Evolutionary conservation across 345 rosid species (phyloP), one percentile per base, ranked within the genome.

Genomic region (Tarenaya hassleriana): DNA sequence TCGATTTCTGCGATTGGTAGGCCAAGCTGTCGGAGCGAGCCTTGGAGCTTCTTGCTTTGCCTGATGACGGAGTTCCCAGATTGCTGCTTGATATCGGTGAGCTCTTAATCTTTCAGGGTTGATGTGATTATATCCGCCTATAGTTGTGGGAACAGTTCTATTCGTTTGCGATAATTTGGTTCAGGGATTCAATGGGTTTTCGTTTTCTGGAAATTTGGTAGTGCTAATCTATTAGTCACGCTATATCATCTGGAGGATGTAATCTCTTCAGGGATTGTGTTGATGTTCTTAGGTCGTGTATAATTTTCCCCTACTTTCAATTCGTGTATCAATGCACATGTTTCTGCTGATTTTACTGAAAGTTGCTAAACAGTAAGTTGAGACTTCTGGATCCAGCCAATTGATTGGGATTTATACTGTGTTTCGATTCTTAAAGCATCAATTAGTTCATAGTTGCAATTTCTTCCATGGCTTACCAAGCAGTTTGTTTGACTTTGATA

Each of bases 11-110:
- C 24, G 41, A 7, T 31, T 42, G 34, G 43, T 56, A 92, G 95
- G 80, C 94, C 3, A 73, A 72, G 50, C 75, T 88, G 6, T 85
- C 98, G 1, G 91, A 88, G 78, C 85, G 98, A 76, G 98, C 97
- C 52, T 15, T 88, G 53, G 98, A 92, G 77, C 95, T 92, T 61
- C 91, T 92, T 51, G 88, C 85, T 49, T 66, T 92, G 61, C 97
- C 95, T 0, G 82, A 77, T 11, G 95, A 92, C 59, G 95, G 74
- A 14, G 58, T 85, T 43, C 88, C 97, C 47, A 76, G 83, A 62
- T 60, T 92, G 55, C 82, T 92, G 13, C 97, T 92, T 8, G 97
- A 92, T 58, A 85, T 92, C 0, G 97, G 95, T 92, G 73, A 29
- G 8, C 41, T 10, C 3, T 33, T 17, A 33, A 39, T 50, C 8